Evolutionary conservation across 1,139 yeast species (phyloP).

Genomic region (Yarrowia galli): DNA sequence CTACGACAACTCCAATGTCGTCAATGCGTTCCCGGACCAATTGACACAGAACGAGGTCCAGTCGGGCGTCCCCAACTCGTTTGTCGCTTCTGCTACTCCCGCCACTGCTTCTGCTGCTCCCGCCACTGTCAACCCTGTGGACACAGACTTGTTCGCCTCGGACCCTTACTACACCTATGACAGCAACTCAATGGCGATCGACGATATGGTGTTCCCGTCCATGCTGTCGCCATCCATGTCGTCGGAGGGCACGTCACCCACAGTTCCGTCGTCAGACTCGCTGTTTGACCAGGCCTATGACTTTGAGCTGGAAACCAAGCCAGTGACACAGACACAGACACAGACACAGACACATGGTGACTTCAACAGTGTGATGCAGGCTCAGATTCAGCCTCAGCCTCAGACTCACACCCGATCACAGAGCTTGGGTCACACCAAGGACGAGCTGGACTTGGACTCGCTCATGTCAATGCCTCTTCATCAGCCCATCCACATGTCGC

Average conservation of each 20-base stretch:
- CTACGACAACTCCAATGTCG: constrained; percentile 1
- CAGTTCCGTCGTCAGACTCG: not conserved
- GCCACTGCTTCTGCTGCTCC: not conserved
- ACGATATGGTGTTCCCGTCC: constrained; percentile 3
- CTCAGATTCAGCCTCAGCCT: too few relatives aligned
- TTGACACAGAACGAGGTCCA: not conserved
- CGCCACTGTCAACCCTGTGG: not conserved
- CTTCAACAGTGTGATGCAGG: too few relatives aligned
- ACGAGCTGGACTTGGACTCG: not conserved
- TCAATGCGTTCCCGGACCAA: constrained; percentile 8
- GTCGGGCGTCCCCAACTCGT: too few relatives aligned
- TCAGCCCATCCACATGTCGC: not conserved
- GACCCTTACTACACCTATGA: constrained; percentile 22
- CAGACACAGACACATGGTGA: too few relatives aligned
- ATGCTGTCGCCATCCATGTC: constrained; percentile 17
- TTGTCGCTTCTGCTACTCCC: not conserved
- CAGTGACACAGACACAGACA: too few relatives aligned
- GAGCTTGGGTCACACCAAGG: too few relatives aligned
- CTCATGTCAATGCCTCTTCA: not conserved
- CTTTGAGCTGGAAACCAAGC: not conserved
- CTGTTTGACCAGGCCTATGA: constrained; percentile 3
- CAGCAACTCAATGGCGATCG: not conserved
- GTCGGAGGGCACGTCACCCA: constrained; percentile 1
- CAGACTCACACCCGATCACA: too few relatives aligned
- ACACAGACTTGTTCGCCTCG: too few relatives aligned